phyloP scores from a whole-genome alignment of 169 alveolate species.

The Pseudocohnilembus persalinus region DNA sequence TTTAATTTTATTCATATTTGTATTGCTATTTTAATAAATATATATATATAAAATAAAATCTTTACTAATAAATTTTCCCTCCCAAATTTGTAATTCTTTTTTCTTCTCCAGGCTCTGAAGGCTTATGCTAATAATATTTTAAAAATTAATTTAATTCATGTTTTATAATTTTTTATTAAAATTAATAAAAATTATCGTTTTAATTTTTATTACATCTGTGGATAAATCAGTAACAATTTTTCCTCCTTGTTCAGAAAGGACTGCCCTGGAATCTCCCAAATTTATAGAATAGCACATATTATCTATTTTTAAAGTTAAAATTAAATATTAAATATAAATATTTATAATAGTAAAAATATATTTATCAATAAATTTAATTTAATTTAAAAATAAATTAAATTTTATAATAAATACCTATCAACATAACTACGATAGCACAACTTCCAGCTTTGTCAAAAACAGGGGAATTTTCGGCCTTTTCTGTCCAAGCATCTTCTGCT shows the following conservation, averaged over 20 bases:
- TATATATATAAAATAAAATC: slow-evolving; percentile 4
- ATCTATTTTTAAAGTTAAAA: not conserved
- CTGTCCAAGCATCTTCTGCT: slow-evolving; percentile 63
- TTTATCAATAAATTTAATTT: not conserved
- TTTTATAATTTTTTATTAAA: too few relatives aligned
- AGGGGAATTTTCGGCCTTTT: slow-evolving; percentile 42
- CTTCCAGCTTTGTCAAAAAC: slow-evolving; percentile 75
- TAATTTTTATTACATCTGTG: slow-evolving; percentile 42
- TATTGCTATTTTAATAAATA: too few relatives aligned
- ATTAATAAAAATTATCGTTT: not conserved
- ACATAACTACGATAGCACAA: slow-evolving; percentile 66
- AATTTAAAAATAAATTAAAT: not conserved
- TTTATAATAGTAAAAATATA: too few relatives aligned
- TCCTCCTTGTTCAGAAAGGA: slow-evolving; percentile 69
- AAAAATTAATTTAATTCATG: too few relatives aligned
- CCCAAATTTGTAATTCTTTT: slow-evolving; percentile 69
- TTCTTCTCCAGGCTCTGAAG: slow-evolving; percentile 66
- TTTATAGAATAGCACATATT: slow-evolving; percentile 76
- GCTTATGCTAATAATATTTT: slow-evolving; percentile 64
- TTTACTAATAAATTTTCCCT: slow-evolving; percentile 66
- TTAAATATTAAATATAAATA: too few relatives aligned
- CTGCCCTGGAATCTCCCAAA: slow-evolving; percentile 90
- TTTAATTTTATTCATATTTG: slow-evolving; percentile 2
- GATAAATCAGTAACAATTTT: slow-evolving; percentile 49
- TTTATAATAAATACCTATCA: slow-evolving; percentile 43